A percentile compares a stretch with the other conserved stretches of the same genome.
Evolutionary conservation across 495 filamentous ascomycete genomes (phyloP).

Genomic region (Penicillium taxi): DNA sequence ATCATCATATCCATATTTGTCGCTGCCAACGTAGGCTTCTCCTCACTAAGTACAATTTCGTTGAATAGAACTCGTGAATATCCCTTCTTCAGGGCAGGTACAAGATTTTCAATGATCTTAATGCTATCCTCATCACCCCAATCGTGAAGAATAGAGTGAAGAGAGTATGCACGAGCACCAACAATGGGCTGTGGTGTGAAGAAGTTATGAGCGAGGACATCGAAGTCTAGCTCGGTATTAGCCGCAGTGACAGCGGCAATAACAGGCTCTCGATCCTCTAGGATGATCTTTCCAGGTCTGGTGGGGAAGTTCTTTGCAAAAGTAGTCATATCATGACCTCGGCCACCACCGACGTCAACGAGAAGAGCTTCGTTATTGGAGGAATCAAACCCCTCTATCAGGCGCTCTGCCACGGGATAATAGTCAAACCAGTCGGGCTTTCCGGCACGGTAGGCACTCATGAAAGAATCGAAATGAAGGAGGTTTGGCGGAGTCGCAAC

Average conservation of each 20-base stretch:
- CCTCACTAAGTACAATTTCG: conserved; percentile 43
- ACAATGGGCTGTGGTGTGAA: conserved; percentile 45
- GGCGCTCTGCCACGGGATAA: conserved; percentile 3
- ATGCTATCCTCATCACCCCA: conserved; percentile 39
- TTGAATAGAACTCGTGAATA: conserved; percentile 46
- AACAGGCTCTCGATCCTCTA: conserved; percentile 41
- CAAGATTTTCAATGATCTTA: conserved; percentile 36
- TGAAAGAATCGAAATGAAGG: conserved; percentile 24
- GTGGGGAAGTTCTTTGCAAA: conserved; percentile 27
- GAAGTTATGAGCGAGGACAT: conserved; percentile 36
- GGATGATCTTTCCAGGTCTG: conserved; percentile 33
- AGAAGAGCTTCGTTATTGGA: conserved; percentile 30
- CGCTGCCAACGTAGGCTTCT: conserved; percentile 30
- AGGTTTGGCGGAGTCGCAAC: conserved; percentile 11
- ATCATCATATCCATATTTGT: conserved; percentile 43
- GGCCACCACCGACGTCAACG: conserved; percentile 48
- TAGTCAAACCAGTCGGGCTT: conserved; percentile 40
- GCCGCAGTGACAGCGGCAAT: conserved; percentile 23
- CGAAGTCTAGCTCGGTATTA: conserved; percentile 9
- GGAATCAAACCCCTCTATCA: conserved; percentile 19
- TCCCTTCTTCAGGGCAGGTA: conserved; percentile 40
- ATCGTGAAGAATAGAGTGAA: conserved; percentile 45
- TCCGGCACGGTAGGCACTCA: conserved; percentile 37
- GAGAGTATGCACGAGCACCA: conserved; percentile 28
- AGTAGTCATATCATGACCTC: conserved; percentile 40